Base-by-base conservation (phyloP, 73 alveolate genomes). In the Stentor coeruleus region DNA sequence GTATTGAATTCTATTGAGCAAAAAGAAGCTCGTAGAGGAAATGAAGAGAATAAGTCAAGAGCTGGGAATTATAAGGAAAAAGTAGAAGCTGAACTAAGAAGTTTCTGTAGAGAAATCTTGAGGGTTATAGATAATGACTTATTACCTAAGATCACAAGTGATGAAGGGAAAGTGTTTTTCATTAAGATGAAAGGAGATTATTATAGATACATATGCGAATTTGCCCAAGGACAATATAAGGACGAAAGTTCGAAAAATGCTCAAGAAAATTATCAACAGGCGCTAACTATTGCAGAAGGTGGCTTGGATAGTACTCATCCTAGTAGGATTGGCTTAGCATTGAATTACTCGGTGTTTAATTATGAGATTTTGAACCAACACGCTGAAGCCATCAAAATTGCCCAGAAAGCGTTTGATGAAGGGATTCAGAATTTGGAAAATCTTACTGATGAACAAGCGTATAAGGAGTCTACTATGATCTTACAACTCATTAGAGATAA, bases 121-220 rank as follows among this genome's bases (percentile, higher is more conserved):
- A 85, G 76, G 0, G 87, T 93, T 6, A 83, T 94, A 28, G 91
- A 91, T 57, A 81, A 91, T 36, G 91, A 85, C 77, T 81, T 92
- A 76, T 76, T 90, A 58, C 87, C 90, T 59, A 85, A 89, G 35
- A 84, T 94, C 31, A 66, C 86, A 26, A 72, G 82, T 40, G 96
- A 88, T 39, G 98, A 94, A 81, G 91, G 93, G 58, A 88, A 86
- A 81, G 96, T 91, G 58, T 94, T 94, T 82, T 93, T 85, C 87
- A 85, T 87, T 73, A 95, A 95, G 83, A 95, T 95, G 99, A 95
- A 93, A 85, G 99, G 99, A 3, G 99, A 95, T 87, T 95, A 95
- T 84, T 93, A 86, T 84, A 91, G 99, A 85, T 95, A 95, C 87
- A 84, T 95, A 31, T 98, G 97, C 35, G 99, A 95, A 76, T 93